Evolutionary conservation across 495 filamentous ascomycete genomes (phyloP).

Genomic region (Aspergillus leporis): DNA sequence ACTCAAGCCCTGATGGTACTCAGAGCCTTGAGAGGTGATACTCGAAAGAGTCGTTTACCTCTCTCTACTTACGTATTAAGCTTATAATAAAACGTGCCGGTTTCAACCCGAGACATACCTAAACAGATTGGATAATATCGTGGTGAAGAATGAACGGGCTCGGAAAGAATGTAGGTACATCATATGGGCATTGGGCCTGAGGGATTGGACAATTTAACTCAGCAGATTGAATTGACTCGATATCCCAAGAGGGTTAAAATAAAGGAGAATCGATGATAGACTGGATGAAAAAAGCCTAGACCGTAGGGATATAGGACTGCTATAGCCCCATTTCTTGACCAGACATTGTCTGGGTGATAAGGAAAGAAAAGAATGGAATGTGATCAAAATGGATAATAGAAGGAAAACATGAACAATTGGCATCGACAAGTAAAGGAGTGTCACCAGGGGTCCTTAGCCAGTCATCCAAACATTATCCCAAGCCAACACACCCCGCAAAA

Average conservation of each 20-base stretch:
- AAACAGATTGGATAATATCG: background rate
- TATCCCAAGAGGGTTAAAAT: background rate
- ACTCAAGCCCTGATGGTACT: no score
- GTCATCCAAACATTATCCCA: conserved; percentile 9
- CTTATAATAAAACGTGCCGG: background rate
- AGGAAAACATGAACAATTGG: conserved; percentile 1
- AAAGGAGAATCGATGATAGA: background rate
- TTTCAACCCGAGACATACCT: background rate
- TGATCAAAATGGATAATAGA: conserved; percentile 1
- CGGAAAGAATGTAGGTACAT: conserved; percentile 18
- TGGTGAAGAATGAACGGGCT: conserved; percentile 8
- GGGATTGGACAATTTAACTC: background rate
- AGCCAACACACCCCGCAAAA: conserved; percentile 16
- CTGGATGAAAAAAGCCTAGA: conserved; percentile 7
- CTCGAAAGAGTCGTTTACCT: background rate
- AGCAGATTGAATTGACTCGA: no score
- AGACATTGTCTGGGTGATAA: background rate
- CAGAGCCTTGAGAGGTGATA: no score
- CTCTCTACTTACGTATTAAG: background rate
- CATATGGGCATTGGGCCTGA: conserved; percentile 7
- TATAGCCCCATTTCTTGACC: background rate
- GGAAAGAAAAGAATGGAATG: conserved; percentile 4
- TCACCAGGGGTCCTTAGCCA: background rate
- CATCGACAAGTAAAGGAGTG: conserved; percentile 12
- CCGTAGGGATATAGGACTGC: background rate